Evolutionary conservation across 257 asterid species (phyloP), one percentile per base, ranked within the genome.

Genomic region (Leptodermis oblonga): DNA sequence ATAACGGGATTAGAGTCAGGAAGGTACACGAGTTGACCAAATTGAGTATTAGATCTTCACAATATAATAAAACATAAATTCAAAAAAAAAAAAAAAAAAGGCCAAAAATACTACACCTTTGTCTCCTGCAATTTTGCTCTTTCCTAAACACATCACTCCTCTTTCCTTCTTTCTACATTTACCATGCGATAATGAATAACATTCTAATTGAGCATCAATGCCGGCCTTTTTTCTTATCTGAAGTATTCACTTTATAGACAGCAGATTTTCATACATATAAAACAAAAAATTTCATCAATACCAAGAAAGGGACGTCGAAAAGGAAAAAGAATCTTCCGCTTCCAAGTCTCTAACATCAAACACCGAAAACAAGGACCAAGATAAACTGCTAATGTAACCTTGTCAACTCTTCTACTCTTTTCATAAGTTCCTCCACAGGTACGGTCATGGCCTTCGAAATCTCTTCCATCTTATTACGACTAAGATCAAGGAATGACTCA

Each of bases 401-500:
- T 28, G 97, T 91, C 74, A 94, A 76, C 77, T 94, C 99, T 78
- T 94, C 97, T 2, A 94, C 99, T 74, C 97, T 84, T 90, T 94
- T 89, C 97, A 87, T 89, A 15, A 94, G 87, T 74, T 91, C 97
- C 84, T 91, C 97, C 26, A 91, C 96, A 0, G 95, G 79, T 28
- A 82, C 85, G 51, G 39, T 67, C 95, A 94, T 89, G 14, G 88
- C 82, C 78, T 79, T 88, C 0, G 95, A 83, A 63, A 94, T 80
- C 73, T 94, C 97, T 45, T 87, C 96, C 97, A 89, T 91, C 66
- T 84, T 80, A 61, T 48, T 84, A 79, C 99, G 73, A 51, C 79
- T 83, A 55, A 94, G 96, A 80, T 89, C 97, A 0, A 94, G 92
- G 74, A 94, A 94, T 15, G 97, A 91, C 70, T 94, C 97, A 1